These are phyloP conservation scores for Gliomastix tumulicola DNA, from an alignment of 2,329 filamentous ascomycete species.

Conservation along the genomic window DNA sequence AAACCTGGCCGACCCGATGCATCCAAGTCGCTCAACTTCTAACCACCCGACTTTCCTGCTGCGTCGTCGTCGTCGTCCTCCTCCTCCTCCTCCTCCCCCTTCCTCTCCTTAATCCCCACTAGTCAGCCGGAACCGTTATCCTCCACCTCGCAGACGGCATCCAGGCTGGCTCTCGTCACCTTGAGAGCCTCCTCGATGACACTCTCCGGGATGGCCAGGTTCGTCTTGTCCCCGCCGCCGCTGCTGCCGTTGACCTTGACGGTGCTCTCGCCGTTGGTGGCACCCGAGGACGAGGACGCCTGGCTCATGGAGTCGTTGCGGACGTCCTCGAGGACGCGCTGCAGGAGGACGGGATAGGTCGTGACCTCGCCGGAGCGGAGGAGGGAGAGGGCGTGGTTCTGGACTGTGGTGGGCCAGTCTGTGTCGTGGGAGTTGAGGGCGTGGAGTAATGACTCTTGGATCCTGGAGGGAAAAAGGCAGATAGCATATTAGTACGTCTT, in stretches of 20 bases:
- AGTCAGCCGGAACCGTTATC: slow-evolving; percentile 11
- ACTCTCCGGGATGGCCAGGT: slow-evolving; percentile 48
- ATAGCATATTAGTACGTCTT: too few species aligned
- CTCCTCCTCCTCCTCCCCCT: too few species aligned
- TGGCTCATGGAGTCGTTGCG: slow-evolving; percentile 39
- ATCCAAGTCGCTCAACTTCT: not conserved
- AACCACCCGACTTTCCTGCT: too few species aligned
- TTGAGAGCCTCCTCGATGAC: slow-evolving; percentile 59
- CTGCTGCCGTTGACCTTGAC: slow-evolving; percentile 14
- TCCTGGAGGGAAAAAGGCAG: slow-evolving; percentile 29
- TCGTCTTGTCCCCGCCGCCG: slow-evolving; percentile 14
- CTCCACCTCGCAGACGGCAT: slow-evolving; percentile 35
- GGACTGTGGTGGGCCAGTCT: slow-evolving; percentile 57
- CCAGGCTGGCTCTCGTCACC: slow-evolving; percentile 51
- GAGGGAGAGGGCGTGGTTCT: slow-evolving; percentile 51
- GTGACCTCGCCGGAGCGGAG: slow-evolving; percentile 53
- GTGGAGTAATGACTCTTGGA: slow-evolving; percentile 59
- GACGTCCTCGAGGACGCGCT: slow-evolving; percentile 55
- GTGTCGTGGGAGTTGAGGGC: slow-evolving; percentile 49
- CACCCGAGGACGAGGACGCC: slow-evolving; percentile 8
- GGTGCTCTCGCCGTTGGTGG: slow-evolving; percentile 19
- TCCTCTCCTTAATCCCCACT: not conserved
- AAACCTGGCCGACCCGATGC: too few species aligned
- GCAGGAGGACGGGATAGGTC: slow-evolving; percentile 54
- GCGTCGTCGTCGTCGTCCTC: too few species aligned